Conservation (phyloP, 1,139 yeast species). For the Candida tunisiensis region DNA sequence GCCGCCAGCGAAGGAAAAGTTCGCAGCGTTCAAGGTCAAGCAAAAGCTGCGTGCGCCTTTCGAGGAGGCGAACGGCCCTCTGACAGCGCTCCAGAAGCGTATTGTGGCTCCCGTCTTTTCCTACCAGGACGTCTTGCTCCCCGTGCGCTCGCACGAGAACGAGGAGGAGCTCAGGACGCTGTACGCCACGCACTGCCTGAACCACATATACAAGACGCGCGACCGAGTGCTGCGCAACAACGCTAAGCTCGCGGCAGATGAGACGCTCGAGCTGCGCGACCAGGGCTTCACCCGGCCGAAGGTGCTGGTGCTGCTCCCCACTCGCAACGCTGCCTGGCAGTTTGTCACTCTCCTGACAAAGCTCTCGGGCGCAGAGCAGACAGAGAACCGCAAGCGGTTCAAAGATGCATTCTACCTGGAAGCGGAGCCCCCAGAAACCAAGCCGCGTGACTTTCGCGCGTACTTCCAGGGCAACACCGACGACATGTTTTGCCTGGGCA, state of each 20-base stretch:
- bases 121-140: constrained; percentile 57
- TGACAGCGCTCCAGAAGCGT: constrained; percentile 24
- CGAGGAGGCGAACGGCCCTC: constrained; percentile 7
- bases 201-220: constrained; percentile 76
- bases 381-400: constrained; percentile 70
- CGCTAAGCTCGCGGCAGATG: constrained; percentile 7
- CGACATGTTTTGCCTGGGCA: constrained; percentile 80
- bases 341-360: constrained; percentile 47
- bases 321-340: constrained; percentile 62
- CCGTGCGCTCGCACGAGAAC: constrained; percentile 31
- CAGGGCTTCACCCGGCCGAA: constrained; percentile 96
- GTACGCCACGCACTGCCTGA: constrained; percentile 56
- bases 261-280: constrained; percentile 54
- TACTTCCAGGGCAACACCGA: constrained; percentile 79
- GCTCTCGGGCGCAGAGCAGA: constrained; percentile 52
- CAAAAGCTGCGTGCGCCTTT: constrained; percentile 15
- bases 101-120: constrained; percentile 47
- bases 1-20: background rate
- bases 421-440: constrained; percentile 32
- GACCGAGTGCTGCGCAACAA: constrained; percentile 58
- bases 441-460: constrained; percentile 71
- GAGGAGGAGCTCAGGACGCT: constrained; percentile 39
- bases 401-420: constrained; percentile 47
- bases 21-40: constrained; percentile 8
- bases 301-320: constrained; percentile 67